These are phyloP conservation scores for Xerocomus nothofagi DNA, from an alignment of 1,284 basidiomycete species.

Conservation along the genomic window DNA sequence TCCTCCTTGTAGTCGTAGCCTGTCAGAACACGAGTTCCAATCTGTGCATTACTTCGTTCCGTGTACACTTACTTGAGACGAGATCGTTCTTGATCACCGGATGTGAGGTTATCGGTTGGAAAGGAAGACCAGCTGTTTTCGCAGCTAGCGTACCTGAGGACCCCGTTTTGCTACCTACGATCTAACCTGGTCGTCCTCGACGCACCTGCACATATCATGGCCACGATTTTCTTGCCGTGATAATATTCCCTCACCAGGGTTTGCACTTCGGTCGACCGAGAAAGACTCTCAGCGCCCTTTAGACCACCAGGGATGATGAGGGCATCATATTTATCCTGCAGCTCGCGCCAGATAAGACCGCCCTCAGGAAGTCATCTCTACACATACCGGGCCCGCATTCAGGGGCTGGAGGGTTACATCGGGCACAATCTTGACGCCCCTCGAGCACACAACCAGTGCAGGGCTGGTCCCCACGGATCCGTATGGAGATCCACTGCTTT, in stretches of 20 bases:
- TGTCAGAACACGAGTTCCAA: conserved; percentile 30
- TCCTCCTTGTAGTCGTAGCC: conserved; percentile 80
- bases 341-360: not conserved
- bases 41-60: not conserved
- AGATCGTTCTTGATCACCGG: conserved; percentile 71
- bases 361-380: not conserved
- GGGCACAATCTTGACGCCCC: conserved; percentile 73
- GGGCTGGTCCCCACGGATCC: conserved; percentile 35
- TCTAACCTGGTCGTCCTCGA: not conserved
- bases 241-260: conserved; percentile 64
- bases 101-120: conserved; percentile 75
- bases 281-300: conserved; percentile 77
- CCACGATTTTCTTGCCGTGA: conserved; percentile 62
- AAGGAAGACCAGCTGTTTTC: conserved; percentile 60
- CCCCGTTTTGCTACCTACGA: not conserved
- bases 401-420: conserved; percentile 56
- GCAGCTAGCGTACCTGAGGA: conserved; percentile 66
- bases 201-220: conserved; percentile 81
- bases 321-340: conserved; percentile 62
- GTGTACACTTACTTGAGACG: conserved; percentile 46
- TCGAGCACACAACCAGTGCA: conserved; percentile 61
- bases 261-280: conserved; percentile 60
- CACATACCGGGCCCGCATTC: conserved; percentile 46
- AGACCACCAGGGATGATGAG: conserved; percentile 81
- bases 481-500: conserved; percentile 37